A percentile compares a stretch with the other conserved stretches of the same genome.
phyloP scores from a whole-genome alignment of 208 protist species.

The Trypanosoma grayi region DNA sequence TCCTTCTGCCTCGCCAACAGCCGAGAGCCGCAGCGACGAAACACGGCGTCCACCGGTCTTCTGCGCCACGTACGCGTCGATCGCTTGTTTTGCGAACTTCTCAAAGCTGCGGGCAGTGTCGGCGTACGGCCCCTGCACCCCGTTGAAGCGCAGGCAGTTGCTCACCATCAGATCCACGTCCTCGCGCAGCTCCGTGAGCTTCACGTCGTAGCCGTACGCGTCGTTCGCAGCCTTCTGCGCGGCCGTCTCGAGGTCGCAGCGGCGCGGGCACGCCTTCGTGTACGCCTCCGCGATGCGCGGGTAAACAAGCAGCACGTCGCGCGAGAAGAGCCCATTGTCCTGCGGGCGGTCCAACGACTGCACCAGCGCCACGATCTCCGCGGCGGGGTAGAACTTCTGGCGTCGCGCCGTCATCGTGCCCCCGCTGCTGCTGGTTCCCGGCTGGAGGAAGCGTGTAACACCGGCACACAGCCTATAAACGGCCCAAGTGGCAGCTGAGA shows the following conservation, averaged over 20 bases:
- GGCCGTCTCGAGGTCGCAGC: constrained; percentile 76
- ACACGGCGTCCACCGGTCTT: constrained; percentile 66
- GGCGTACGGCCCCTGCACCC: constrained; percentile 41
- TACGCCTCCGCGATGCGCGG: constrained; percentile 74
- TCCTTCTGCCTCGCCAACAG: constrained; percentile 7
- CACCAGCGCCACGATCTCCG: constrained; percentile 64
- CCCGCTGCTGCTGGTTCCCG: background rate
- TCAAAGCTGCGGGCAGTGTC: constrained; percentile 60
- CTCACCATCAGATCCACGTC: constrained; percentile 82
- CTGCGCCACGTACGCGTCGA: constrained; percentile 51
- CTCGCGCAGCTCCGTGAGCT: constrained; percentile 42
- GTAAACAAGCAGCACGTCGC: constrained; percentile 73
- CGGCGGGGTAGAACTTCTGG: constrained; percentile 40
- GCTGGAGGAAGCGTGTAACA: background rate
- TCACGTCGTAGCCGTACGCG: constrained; percentile 58
- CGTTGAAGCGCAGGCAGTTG: constrained; percentile 87
- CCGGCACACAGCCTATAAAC: too few species aligned
- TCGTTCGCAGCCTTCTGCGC: constrained; percentile 52
- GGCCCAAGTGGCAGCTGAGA: too few species aligned
- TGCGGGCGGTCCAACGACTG: constrained; percentile 63
- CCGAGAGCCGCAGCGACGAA: constrained; percentile 51
- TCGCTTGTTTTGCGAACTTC: constrained; percentile 52
- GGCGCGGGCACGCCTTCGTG: constrained; percentile 63
- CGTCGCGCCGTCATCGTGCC: constrained; percentile 2
- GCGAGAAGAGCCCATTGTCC: constrained; percentile 75